Conservation (phyloP, 2,329 filamentous ascomycete genomes). For the Hymenoscyphus occultus region DNA sequence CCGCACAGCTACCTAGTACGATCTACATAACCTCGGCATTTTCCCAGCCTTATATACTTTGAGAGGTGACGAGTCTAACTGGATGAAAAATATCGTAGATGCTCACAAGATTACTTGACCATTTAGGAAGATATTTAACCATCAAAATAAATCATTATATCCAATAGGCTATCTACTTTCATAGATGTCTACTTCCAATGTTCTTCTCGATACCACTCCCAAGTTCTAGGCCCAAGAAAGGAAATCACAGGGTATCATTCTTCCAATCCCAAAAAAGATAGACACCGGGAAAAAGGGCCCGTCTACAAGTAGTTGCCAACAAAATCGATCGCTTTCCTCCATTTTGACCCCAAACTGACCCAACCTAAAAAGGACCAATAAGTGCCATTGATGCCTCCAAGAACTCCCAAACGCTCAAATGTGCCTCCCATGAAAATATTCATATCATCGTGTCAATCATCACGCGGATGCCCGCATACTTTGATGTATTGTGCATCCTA, state of each 20-base stretch:
- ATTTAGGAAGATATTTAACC: too few species aligned
- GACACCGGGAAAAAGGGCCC: neutral
- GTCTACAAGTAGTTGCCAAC: neutral
- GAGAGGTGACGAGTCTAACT: too few species aligned
- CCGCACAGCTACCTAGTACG: too few species aligned
- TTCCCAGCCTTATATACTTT: neutral
- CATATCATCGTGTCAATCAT: neutral
- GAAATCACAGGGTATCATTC: constrained; percentile 1
- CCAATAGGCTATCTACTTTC: neutral
- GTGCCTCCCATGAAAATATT: neutral
- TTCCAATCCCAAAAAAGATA: neutral
- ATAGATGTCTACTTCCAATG: constrained; percentile 29
- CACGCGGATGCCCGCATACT: neutral
- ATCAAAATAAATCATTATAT: too few species aligned
- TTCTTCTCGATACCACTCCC: constrained; percentile 39
- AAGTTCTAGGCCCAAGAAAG: neutral
- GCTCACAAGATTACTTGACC: too few species aligned
- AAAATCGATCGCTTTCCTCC: neutral
- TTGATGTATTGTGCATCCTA: constrained; percentile 51
- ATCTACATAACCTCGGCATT: neutral
- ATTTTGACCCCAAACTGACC: neutral
- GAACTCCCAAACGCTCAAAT: neutral
- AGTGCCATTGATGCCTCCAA: neutral
- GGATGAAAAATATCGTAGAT: too few species aligned
- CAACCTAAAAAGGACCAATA: neutral